Conservation (phyloP, 495 filamentous ascomycete genomes). For the Parathielavia hyrcaniae region DNA sequence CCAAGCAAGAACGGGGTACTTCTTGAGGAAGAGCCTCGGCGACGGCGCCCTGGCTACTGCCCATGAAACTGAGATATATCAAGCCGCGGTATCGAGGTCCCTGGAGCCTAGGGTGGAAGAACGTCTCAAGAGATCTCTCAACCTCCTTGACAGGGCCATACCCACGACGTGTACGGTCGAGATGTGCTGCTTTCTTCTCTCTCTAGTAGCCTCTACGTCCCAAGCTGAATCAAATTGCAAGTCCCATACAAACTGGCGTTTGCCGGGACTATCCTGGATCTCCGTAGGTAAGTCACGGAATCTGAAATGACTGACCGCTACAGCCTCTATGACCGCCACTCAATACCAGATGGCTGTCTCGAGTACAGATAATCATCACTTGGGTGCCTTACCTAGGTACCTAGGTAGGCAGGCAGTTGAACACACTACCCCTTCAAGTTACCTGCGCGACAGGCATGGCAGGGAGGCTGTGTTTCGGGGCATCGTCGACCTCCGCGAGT, state of each 20-base stretch:
- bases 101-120: neutral
- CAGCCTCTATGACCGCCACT: slow-evolving; percentile 52
- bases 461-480: slow-evolving; percentile 45
- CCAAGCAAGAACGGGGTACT: slow-evolving; percentile 20
- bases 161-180: neutral
- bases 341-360: slow-evolving; percentile 55
- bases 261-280: slow-evolving; percentile 3
- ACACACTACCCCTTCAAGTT: slow-evolving; percentile 47
- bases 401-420: too few relatives aligned
- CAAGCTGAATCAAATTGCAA: slow-evolving; percentile 15
- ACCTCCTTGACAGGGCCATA: neutral
- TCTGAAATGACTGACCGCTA: neutral
- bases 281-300: slow-evolving; percentile 14
- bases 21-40: slow-evolving; percentile 13
- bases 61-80: neutral
- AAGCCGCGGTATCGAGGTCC: neutral
- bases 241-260: slow-evolving; percentile 10
- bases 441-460: slow-evolving; percentile 45
- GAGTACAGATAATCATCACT: slow-evolving; percentile 55
- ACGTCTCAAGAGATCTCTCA: neutral
- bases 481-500: slow-evolving; percentile 52
- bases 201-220: neutral
- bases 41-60: neutral
- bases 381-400: too few relatives aligned
- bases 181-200: neutral